phyloP scores from a whole-genome alignment of 345 rosid species.

The Brassica juncea region DNA sequence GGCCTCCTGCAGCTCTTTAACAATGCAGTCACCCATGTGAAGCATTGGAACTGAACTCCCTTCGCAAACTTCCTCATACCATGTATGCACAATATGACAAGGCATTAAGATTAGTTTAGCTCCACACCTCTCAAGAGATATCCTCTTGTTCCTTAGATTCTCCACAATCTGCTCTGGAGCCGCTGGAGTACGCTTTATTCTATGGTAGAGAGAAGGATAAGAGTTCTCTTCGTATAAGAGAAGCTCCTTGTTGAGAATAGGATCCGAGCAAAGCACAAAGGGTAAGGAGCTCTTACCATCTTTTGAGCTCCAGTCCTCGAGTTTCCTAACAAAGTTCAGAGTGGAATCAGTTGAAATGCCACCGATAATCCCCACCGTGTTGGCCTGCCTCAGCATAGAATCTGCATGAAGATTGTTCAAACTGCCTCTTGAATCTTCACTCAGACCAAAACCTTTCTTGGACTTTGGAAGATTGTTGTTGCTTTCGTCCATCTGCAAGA shows the following conservation, averaged over 20 bases:
- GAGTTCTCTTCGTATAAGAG: slow-evolving; percentile 48
- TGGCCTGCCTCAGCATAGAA: slow-evolving; percentile 53
- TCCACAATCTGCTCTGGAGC: slow-evolving; percentile 44
- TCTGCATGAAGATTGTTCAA: slow-evolving; percentile 30
- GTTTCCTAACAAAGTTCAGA: slow-evolving; percentile 55
- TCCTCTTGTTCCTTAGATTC: slow-evolving; percentile 55
- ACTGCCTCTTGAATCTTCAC: slow-evolving; percentile 34
- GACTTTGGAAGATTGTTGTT: slow-evolving; percentile 47
- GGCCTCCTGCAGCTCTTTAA: slow-evolving; percentile 57
- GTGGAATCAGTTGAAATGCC: slow-evolving; percentile 61
- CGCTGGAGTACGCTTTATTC: slow-evolving; percentile 33
- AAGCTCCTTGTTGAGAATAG: slow-evolving; percentile 57
- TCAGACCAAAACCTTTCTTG: slow-evolving; percentile 45
- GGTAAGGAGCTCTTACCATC: slow-evolving; percentile 55
- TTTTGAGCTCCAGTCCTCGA: slow-evolving; percentile 55
- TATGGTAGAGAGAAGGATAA: slow-evolving; percentile 45
- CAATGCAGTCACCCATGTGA: slow-evolving; percentile 67
- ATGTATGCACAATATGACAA: slow-evolving; percentile 58
- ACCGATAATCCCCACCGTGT: slow-evolving; percentile 73
- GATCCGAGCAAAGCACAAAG: slow-evolving; percentile 73
- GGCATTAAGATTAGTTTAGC: slow-evolving; percentile 67
- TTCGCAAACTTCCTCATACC: slow-evolving; percentile 57
- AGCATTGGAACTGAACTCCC: slow-evolving; percentile 58
- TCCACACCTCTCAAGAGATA: slow-evolving; percentile 63
- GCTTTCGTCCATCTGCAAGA: slow-evolving; percentile 59